phyloP scores from a whole-genome alignment of 306 rosid species.

The Senna tora region DNA sequence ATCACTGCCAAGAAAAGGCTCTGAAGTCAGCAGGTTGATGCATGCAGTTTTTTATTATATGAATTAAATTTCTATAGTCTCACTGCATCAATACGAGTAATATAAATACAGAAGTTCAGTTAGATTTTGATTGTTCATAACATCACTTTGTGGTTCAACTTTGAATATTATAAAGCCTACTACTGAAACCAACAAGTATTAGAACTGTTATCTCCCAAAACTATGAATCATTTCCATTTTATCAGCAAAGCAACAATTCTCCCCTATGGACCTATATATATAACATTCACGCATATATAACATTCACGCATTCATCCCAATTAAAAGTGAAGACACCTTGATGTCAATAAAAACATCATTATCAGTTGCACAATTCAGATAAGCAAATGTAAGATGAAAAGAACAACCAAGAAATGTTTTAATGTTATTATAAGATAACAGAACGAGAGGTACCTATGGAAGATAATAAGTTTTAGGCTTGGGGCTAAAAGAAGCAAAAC shows the following conservation, averaged over 20 bases:
- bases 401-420: slow-evolving; percentile 17
- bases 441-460: not conserved
- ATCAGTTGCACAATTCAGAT: slow-evolving; percentile 17
- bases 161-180: not conserved
- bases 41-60: slow-evolving; percentile 5
- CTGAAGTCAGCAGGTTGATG: slow-evolving; percentile 46
- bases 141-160: not conserved
- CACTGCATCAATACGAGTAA: not conserved
- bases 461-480: not conserved
- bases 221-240: slow-evolving; percentile 27
- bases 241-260: slow-evolving; percentile 17
- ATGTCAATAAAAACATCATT: slow-evolving; percentile 16
- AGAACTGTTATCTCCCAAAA: slow-evolving; percentile 7
- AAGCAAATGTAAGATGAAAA: slow-evolving; percentile 19
- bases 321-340: slow-evolving; percentile 8
- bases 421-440: not conserved
- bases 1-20: slow-evolving; percentile 72
- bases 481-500: slow-evolving; percentile 15
- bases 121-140: slow-evolving; percentile 1
- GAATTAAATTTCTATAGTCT: slow-evolving; percentile 22
- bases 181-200: not conserved
- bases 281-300: not conserved
- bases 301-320: slow-evolving; percentile 16
- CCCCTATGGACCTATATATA: not conserved
- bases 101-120: slow-evolving; percentile 1